Conservation (phyloP, 1,139 yeast genomes). For the Kodamaea suecica region DNA sequence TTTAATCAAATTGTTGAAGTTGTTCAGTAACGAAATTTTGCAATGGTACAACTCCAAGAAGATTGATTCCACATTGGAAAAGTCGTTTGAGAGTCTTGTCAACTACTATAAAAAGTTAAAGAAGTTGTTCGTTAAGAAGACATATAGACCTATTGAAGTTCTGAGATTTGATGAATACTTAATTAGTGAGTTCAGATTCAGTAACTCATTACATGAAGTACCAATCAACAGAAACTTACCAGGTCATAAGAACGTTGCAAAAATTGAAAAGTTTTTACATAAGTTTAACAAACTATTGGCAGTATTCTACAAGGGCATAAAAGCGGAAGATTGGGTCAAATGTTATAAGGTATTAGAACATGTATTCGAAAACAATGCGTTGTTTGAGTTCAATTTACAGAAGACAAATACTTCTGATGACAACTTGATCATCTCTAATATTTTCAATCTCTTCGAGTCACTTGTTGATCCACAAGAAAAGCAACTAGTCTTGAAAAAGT, state of each 20-base stretch:
- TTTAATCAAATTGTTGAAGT: conserved; percentile 64
- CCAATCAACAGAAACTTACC: conserved; percentile 50
- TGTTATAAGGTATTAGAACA: conserved; percentile 72
- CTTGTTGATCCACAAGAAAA: conserved; percentile 44
- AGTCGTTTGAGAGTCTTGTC: conserved; percentile 49
- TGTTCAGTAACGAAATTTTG: conserved; percentile 65
- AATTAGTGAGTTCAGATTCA: conserved; percentile 39
- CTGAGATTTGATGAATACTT: conserved; percentile 41
- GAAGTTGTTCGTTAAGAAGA: conserved; percentile 70
- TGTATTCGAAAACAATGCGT: conserved; percentile 50
- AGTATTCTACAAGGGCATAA: conserved; percentile 57
- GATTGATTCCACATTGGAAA: conserved; percentile 39
- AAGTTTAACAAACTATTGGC: conserved; percentile 63
- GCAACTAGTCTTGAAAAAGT: conserved; percentile 43
- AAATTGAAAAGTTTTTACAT: conserved; percentile 57
- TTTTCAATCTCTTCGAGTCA: conserved; percentile 66
- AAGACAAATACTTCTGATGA: conserved; percentile 46
- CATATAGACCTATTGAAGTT: conserved; percentile 65
- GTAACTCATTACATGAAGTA: conserved; percentile 43
- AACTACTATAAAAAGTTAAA: conserved; percentile 65
- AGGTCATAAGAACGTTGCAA: conserved; percentile 41
- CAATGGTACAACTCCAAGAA: conserved; percentile 65
- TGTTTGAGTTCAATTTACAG: conserved; percentile 58
- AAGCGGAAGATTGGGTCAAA: conserved; percentile 75
- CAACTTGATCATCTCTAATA: conserved; percentile 60